These are phyloP conservation scores for Coelastrella sp. DNA, from an alignment of 139 green algal genomes.

Conservation along the genomic window DNA sequence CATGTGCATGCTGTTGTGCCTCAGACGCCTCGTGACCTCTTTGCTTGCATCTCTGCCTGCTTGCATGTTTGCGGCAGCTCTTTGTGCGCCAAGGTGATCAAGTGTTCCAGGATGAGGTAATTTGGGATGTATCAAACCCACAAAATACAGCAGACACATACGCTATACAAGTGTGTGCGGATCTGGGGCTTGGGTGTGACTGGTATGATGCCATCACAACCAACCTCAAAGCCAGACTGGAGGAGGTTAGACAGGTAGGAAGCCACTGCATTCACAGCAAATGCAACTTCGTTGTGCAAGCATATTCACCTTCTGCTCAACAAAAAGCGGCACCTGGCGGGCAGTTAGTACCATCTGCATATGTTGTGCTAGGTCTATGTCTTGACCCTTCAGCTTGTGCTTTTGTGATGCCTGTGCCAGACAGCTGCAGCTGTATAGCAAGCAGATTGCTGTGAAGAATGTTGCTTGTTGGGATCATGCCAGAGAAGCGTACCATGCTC, in stretches of 20 bases:
- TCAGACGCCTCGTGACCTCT: background rate
- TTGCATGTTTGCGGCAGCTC: constrained; percentile 4
- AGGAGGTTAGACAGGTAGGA: constrained; percentile 39
- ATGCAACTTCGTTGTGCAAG: background rate
- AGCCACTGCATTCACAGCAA: background rate
- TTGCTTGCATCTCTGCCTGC: background rate
- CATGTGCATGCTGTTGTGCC: background rate
- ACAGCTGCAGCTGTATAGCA: background rate
- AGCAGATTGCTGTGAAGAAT: too few relatives aligned
- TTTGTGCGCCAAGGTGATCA: constrained; percentile 3
- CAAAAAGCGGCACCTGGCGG: too few relatives aligned
- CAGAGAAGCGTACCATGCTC: too few relatives aligned
- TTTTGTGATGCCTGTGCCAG: background rate
- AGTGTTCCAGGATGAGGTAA: constrained; percentile 31
- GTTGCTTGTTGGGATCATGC: too few relatives aligned
- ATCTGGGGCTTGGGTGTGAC: constrained; percentile 33
- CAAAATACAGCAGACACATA: constrained; percentile 30
- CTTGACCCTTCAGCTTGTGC: background rate
- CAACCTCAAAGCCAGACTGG: background rate
- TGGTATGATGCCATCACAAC: constrained; percentile 42
- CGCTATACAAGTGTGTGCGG: background rate
- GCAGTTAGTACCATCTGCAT: too few relatives aligned
- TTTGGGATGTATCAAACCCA: constrained; percentile 41
- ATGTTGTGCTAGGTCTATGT: too few relatives aligned
- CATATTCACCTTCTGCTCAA: background rate